Evolutionary conservation across 805 yeast genomes (phyloP), one percentile per base, ranked within the genome.

Genomic region (Blastobotrys terrestris): DNA sequence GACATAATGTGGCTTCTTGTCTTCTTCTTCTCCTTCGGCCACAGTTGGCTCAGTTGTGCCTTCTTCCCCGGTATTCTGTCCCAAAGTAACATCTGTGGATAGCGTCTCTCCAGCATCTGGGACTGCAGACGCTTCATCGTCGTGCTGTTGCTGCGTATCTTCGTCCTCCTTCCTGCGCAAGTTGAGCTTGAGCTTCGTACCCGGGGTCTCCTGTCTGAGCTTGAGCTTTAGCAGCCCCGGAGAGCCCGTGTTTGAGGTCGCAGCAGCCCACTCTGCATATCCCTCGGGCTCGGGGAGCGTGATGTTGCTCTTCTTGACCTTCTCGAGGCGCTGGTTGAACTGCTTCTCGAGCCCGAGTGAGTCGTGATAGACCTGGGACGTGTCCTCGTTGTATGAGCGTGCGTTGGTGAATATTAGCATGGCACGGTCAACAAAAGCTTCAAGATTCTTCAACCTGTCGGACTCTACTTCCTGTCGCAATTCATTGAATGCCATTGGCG

Each of bases 361-460:
- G 68, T 89, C 95, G 55, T 79, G 79, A 63, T 82, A 81, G 42
- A 91, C 83, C 50, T 80, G 74, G 50, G 94, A 80, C 1, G 78
- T 80, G 50, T 85, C 85, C 55, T 82, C 85, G 67, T 91, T 92
- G 68, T 83, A 92, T 1, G 76, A 66, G 63, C 81, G 81, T 1
- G 97, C 96, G 68, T 94, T 94, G 45, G 74, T 63, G 70, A 91
- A 90, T 13, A 92, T 83, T 50, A 84, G 70, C 26, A 73, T 70
- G 4, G 85, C 73, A 49, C 83, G 85, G 18, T 74, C 76, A 52
- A 77, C 70, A 61, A 89, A 86, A 48, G 75, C 80, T 39, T 77
- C 78, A 53, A 88, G 75, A 41, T 78, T 76, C 2, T 75, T 72
- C 54, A 80, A 79, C 31, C 77, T 74, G 20, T 81, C 79, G 15